Conservation (phyloP, 2,329 filamentous ascomycete genomes). For the Apiospora kogelbergensis region DNA sequence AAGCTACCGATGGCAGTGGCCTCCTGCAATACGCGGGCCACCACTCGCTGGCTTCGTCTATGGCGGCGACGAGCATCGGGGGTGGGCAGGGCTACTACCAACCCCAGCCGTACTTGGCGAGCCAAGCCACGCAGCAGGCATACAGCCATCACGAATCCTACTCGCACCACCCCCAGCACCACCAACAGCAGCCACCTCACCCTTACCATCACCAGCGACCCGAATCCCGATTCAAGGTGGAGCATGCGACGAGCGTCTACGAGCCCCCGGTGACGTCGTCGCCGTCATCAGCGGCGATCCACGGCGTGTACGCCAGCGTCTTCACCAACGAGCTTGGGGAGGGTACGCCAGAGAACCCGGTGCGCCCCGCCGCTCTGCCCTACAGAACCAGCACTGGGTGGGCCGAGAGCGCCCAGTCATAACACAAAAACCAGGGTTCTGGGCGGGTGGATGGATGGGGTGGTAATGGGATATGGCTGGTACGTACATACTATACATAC, state of each 20-base stretch:
- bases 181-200: neutral
- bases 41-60: neutral
- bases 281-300: neutral
- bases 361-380: constrained; percentile 9
- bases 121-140: neutral
- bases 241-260: constrained; percentile 5
- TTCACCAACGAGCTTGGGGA: constrained; percentile 4
- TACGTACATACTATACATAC: neutral
- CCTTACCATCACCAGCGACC: neutral
- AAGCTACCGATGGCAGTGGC: neutral
- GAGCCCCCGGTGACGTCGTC: constrained; percentile 2
- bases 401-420: neutral
- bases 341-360: neutral
- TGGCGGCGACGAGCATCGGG: neutral
- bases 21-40: neutral
- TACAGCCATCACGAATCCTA: neutral
- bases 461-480: neutral
- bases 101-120: neutral
- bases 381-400: constrained; percentile 2
- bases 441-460: neutral
- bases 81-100: neutral
- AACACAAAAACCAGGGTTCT: neutral
- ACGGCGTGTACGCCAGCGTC: neutral
- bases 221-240: neutral
- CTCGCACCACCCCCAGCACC: neutral